Percentiles rank a stretch among this genome's conserved stretches.
Conservation (phyloP, 371 early-diverging fungal genomes). For the Mucor irregularis region DNA sequence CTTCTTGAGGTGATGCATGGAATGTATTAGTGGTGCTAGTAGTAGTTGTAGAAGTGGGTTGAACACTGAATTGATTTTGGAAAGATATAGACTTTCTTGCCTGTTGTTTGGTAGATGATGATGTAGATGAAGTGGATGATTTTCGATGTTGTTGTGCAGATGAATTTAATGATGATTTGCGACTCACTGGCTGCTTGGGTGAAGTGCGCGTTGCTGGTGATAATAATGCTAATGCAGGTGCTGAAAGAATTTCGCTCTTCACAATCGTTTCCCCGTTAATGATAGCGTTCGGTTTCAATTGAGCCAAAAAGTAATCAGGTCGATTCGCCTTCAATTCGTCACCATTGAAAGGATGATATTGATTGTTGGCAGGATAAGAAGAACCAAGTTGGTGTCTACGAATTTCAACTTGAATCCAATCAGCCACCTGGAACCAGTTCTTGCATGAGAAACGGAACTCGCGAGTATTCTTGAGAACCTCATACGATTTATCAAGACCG, state of each 20-base stretch:
- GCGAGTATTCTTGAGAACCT: conserved; percentile 23
- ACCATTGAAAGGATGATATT: not conserved
- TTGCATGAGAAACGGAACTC: conserved; percentile 28
- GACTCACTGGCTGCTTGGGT: too few species aligned
- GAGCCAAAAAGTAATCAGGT: conserved; percentile 23
- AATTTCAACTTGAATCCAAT: conserved; percentile 36
- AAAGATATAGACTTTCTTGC: conserved; percentile 18
- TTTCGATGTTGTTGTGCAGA: not conserved
- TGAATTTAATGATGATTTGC: not conserved
- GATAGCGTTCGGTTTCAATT: conserved; percentile 19
- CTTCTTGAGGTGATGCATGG: conserved; percentile 10
- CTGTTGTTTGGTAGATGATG: conserved; percentile 1
- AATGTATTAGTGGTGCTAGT: not conserved
- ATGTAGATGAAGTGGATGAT: conserved; percentile 14
- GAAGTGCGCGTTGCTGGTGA: too few species aligned
- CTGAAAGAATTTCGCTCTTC: too few species aligned
- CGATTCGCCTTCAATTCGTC: not conserved
- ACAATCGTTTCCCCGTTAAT: not conserved
- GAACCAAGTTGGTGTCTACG: conserved; percentile 15
- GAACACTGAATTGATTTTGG: conserved; percentile 25
- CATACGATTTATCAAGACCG: conserved; percentile 22
- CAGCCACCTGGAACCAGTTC: conserved; percentile 34
- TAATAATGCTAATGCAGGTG: too few species aligned
- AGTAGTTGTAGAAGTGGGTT: conserved; percentile 8
- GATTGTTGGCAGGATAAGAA: not conserved